Evolutionary conservation across 2,329 filamentous ascomycete genomes (phyloP), one percentile per base, ranked within the genome.

Genomic region (Fusarium hainanense): DNA sequence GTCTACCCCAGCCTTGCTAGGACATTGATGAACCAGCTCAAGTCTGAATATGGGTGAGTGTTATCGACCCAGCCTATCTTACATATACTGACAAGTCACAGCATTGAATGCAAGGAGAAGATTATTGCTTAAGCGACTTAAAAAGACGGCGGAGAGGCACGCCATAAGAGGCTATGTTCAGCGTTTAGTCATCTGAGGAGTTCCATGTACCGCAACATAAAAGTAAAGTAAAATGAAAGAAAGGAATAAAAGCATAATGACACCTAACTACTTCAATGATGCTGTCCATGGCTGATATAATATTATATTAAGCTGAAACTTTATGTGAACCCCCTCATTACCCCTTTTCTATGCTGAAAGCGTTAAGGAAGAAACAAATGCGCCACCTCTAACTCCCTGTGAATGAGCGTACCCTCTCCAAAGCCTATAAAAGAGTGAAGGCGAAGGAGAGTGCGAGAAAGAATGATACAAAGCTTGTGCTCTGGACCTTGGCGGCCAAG

Each of bases 11-110:
- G 91, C 76, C 88, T 95, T 77, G 91, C 89, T 77, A 85, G 87
- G 75, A 91, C 92, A 40, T 82, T 97, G 74, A 90, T 94, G 82
- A 88, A 91, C 83, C 91, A 92, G 78, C 85, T 97, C 63, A 90
- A 91, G 85, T 89, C 92, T 79, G 88, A 93, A 76, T 92, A 93
- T 73, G 90, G 89, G 63, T 66, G 27, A 66, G 63, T 54, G 7
- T 21, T 30, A 4, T 7, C 8, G 4, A 7, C 16, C 8, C 11
- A 11, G 2, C 7, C 41, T 27, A 10, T 28, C 49, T 28, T 10
- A 8, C 16, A 14, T 18, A 41, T 20, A 44, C 63, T 66, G 8
- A 66, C 30, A 30, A 42, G 16, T 2, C 18, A 13, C 21, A 66
- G 63, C n/a, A 66, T 66, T 16, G 63, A 66, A 62, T 66, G 63